Base-by-base conservation (phyloP, 768 basidiomycete genomes). In the Crucibulum laeve region DNA sequence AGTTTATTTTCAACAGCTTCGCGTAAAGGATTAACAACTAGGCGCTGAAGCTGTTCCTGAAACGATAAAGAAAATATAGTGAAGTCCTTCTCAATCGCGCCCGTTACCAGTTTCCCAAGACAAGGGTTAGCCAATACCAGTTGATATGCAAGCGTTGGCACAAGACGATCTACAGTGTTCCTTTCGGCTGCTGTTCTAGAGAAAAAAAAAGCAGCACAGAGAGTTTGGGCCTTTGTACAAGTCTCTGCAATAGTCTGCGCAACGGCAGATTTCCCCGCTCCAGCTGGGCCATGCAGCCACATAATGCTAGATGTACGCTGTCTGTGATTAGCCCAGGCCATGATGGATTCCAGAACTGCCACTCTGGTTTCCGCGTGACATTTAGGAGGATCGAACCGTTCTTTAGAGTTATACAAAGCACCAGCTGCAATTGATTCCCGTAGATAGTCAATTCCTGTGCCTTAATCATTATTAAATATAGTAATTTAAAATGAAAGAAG, bases 191-290 rank as follows among this genome's bases (percentile, higher is more conserved):
- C 15, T 32, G 30, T 32, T 24, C 51, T 25, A 4, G 48, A 56
- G 33, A 55, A 59, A 45, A 61, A 53, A 32, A 56, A 54, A 17
- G 42, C 51, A 4, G 44, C 53, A 13, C 42, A 49, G 14, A 56
- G 46, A 3, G 25, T 33, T 2, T 21, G 38, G 14, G n/a, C 42
- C 35, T 3, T 25, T 41, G 4, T 28, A 15, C 40, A 43, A 1
- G 24, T 15, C 21, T 64, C 53, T 8, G 63, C 59, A 1, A 66
- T 48, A 0, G 62, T 60, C 30, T 65, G 64, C 8, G 53, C 53
- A 8, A 69, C 40, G 0, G 59, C 53, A 0, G 61, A 52, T 36
- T 62, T 62, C 1, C 62, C 62, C 0, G 52, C 47, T 0, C 62
- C 59, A 22, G 57, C 60, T n/a, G n/a, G n/a, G n/a, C n/a, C n/a